phyloP scores from a whole-genome alignment of 345 rosid species.

The Kernera saxatilis region DNA sequence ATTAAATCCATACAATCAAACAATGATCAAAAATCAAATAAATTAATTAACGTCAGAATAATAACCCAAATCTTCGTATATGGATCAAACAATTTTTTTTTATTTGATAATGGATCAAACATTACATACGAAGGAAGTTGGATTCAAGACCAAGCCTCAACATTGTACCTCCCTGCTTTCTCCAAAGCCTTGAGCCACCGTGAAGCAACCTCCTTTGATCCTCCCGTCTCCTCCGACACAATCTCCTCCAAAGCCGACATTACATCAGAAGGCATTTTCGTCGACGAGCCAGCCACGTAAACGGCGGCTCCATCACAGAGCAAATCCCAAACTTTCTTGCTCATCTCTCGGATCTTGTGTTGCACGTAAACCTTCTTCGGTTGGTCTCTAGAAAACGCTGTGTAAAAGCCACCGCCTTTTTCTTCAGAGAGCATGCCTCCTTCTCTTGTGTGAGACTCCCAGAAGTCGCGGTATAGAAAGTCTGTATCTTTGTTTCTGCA shows the following conservation, averaged over 20 bases:
- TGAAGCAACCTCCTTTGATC: constrained; percentile 51
- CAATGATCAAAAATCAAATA: not conserved
- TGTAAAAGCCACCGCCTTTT: constrained; percentile 75
- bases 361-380: constrained; percentile 87
- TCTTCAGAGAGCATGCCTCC: constrained; percentile 67
- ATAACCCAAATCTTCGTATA: not conserved
- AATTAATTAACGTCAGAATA: not conserved
- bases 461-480: constrained; percentile 69
- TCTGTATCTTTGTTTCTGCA: constrained; percentile 76
- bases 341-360: constrained; percentile 64
- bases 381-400: constrained; percentile 91
- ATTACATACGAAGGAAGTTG: not conserved
- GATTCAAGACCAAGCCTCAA: constrained; percentile 89
- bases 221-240: constrained; percentile 44
- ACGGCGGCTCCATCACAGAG: constrained; percentile 57
- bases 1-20: too few relatives aligned
- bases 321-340: constrained; percentile 58
- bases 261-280: constrained; percentile 88
- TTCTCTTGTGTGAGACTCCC: constrained; percentile 52
- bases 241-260: constrained; percentile 70
- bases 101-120: not conserved
- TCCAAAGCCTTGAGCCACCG: constrained; percentile 63
- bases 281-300: constrained; percentile 85
- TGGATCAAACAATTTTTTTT: not conserved
- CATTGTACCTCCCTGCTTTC: constrained; percentile 75